Evolutionary conservation across 345 rosid species (phyloP), one percentile per base, ranked within the genome.

Genomic region (Anacardium occidentale): DNA sequence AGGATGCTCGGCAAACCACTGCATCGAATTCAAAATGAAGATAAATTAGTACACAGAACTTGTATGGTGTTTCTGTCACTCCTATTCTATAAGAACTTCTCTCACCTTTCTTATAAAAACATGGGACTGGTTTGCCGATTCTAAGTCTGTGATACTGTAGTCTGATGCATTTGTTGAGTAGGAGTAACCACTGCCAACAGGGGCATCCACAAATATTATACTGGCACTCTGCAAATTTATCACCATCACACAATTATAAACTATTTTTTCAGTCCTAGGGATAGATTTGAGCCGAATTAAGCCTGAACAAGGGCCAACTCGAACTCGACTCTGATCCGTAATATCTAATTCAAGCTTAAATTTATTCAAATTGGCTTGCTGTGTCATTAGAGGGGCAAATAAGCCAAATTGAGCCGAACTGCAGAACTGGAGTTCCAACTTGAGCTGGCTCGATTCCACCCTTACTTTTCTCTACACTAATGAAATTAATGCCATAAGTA

Each of bases 1-100:
- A 5, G 65, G 71, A n/a, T 76, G 69, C 5, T 70, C 79, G 5
- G 10, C 10, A 37, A 76, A 57, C 79, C 79, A 76, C 79, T 76
- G 70, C 45, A 64, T 54, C 52, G 26, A 10, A 61, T 62, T 15
- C 50, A 62, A 34, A 58, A 59, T 15, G 57, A 3, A 29, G 18
- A 50, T 11, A 21, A 40, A 63, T 72, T 47, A 45, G 62, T 25
- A 24, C 14, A 57, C 34, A 47, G 2, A 64, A 11, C 2, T 64
- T 20, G 3, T 3, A 42, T 64, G 54, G 20, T 45, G 11, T 66
- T 13, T 11, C 17, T 5, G 1, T 42, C 3, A n/a, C 24, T 15
- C 21, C 40, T 18, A 18, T 14, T 13, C 15, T 0, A 3, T 2
- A 24, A 70, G 10, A 58, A 5, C 11, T 29, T 60, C 22, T 13